Evolutionary conservation across 768 basidiomycete species (phyloP).

Genomic region (Phylloporus sp.): DNA sequence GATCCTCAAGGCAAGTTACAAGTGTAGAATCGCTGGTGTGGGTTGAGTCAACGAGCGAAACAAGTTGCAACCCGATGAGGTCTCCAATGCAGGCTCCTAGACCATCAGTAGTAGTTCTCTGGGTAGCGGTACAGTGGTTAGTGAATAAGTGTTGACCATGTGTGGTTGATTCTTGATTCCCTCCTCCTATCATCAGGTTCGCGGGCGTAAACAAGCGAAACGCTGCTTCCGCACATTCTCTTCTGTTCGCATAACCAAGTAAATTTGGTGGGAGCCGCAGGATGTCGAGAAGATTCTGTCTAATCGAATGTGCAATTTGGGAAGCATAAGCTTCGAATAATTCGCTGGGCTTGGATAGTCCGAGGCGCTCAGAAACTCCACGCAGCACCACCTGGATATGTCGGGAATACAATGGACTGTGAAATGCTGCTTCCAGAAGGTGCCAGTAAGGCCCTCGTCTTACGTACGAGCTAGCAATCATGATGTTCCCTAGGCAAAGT

Average conservation of each 20-base stretch:
- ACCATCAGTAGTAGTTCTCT: constrained; percentile 48
- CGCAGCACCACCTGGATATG: constrained; percentile 49
- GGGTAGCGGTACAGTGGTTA: constrained; percentile 59
- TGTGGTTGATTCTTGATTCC: constrained; percentile 21
- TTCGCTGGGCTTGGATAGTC: constrained; percentile 52
- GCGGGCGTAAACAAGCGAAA: constrained; percentile 67
- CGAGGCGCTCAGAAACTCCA: constrained; percentile 64
- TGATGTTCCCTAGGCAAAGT: constrained; percentile 69
- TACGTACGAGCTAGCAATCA: constrained; percentile 72
- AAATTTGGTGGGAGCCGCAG: constrained; percentile 63
- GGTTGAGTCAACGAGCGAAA: constrained; percentile 41
- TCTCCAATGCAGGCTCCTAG: constrained; percentile 64
- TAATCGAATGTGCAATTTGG: constrained; percentile 69
- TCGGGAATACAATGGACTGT: constrained; percentile 26
- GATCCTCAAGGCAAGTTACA: constrained; percentile 30
- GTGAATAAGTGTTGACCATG: constrained; percentile 48
- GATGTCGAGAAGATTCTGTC: constrained; percentile 46
- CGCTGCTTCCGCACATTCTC: constrained; percentile 61
- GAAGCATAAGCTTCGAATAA: constrained; percentile 79
- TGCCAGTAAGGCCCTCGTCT: constrained; percentile 87
- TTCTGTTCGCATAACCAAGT: constrained; percentile 70
- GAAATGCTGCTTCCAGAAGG: constrained; percentile 63
- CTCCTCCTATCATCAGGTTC: constrained; percentile 49
- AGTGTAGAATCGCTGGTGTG: constrained; percentile 15
- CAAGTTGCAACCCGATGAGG: constrained; percentile 60